phyloP scores from a whole-genome alignment of 163 green algal genomes.

The Chloroidium sp. region DNA sequence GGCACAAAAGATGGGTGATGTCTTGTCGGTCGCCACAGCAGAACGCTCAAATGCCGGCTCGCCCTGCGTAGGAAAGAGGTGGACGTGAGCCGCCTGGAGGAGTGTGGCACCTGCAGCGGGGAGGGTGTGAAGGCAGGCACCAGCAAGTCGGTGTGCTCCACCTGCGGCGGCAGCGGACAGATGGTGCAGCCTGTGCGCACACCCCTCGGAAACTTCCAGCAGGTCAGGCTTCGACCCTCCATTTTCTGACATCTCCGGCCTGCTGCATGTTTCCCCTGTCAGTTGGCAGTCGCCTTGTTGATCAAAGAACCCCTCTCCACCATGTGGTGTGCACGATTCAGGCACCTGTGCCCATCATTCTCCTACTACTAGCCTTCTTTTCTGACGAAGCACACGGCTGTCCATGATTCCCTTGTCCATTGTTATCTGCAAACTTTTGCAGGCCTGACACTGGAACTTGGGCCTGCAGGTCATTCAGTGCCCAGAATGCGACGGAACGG shows the following conservation, averaged over 20 bases:
- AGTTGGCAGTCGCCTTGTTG: background rate
- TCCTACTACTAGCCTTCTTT: too few relatives aligned
- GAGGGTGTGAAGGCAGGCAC: constrained; percentile 82
- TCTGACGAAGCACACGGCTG: too few relatives aligned
- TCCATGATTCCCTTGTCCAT: too few relatives aligned
- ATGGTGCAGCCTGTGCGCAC: constrained; percentile 75
- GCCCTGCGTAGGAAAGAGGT: constrained; percentile 66
- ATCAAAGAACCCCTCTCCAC: too few relatives aligned
- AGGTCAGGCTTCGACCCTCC: constrained; percentile 34
- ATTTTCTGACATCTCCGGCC: background rate
- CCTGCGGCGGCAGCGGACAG: constrained; percentile 90
- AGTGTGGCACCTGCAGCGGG: constrained; percentile 67
- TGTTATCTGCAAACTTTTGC: too few relatives aligned
- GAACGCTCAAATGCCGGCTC: background rate
- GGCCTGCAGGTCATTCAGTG: constrained; percentile 59
- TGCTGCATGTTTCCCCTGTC: background rate
- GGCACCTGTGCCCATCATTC: too few relatives aligned
- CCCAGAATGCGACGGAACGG: constrained; percentile 72
- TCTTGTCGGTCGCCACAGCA: background rate
- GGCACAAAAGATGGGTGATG: background rate
- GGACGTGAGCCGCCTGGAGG: constrained; percentile 65
- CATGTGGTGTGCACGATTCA: too few relatives aligned
- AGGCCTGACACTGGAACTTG: too few relatives aligned
- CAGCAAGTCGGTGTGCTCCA: constrained; percentile 63
- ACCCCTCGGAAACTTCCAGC: constrained; percentile 92